phyloP scores from a whole-genome alignment of 495 filamentous ascomycete genomes.

The Rostrohypoxylon terebratum region DNA sequence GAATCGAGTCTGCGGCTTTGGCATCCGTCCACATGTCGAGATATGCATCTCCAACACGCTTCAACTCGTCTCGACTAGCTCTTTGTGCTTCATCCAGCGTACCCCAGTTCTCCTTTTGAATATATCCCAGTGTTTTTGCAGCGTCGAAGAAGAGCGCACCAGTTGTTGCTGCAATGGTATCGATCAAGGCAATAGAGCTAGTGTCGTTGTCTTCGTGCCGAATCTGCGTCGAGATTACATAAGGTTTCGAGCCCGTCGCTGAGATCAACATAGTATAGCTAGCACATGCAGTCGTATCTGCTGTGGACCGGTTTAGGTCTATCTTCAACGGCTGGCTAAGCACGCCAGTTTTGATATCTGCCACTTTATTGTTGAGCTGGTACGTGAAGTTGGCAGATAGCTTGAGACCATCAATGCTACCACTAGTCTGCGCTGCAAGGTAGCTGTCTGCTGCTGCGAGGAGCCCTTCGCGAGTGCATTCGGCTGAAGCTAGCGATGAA shows the following conservation, averaged over 20 bases:
- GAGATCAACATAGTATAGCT: slow-evolving; percentile 60
- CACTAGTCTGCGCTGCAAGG: slow-evolving; percentile 50
- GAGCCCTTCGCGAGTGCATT: slow-evolving; percentile 55
- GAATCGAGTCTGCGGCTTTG: slow-evolving; percentile 57
- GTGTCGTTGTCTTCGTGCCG: slow-evolving; percentile 54
- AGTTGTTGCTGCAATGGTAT: slow-evolving; percentile 61
- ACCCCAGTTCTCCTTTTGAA: slow-evolving; percentile 58
- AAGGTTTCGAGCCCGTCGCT: slow-evolving; percentile 51
- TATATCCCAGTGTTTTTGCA: slow-evolving; percentile 54
- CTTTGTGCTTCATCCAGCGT: slow-evolving; percentile 45
- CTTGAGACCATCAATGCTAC: slow-evolving; percentile 45
- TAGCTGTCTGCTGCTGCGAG: slow-evolving; percentile 54
- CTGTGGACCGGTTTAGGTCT: slow-evolving; percentile 54
- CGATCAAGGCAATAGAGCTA: slow-evolving; percentile 51
- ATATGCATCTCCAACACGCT: slow-evolving; percentile 59
- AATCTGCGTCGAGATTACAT: slow-evolving; percentile 59
- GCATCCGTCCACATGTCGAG: slow-evolving; percentile 64
- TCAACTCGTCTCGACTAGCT: slow-evolving; percentile 54
- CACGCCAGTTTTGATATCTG: slow-evolving; percentile 50
- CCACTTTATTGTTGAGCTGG: slow-evolving; percentile 56
- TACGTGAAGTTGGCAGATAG: slow-evolving; percentile 56
- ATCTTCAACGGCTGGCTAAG: slow-evolving; percentile 52
- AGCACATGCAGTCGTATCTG: slow-evolving; percentile 57
- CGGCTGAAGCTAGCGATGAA: slow-evolving; percentile 29
- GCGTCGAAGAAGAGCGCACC: slow-evolving; percentile 63